Conservation (phyloP, 371 early-diverging fungal species). For the Massospora cicadina region DNA sequence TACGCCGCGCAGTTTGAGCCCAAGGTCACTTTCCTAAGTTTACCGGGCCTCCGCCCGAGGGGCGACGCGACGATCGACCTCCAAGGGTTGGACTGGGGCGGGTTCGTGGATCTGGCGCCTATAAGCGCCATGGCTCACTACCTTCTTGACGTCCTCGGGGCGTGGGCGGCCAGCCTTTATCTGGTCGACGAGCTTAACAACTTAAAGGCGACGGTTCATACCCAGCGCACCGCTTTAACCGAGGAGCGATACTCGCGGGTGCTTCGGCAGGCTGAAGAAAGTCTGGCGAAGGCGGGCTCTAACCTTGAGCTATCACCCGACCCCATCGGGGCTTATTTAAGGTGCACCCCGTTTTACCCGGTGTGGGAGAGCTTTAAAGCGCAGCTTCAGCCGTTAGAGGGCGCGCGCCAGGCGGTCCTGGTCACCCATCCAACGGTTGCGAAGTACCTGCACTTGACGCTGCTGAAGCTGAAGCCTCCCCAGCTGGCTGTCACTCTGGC, state of each 20-base stretch:
- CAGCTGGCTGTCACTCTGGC: background rate
- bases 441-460: background rate
- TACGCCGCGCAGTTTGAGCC: too few relatives aligned
- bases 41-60: background rate
- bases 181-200: background rate
- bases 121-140: background rate
- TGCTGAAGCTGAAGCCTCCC: background rate
- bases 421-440: background rate
- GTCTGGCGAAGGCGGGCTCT: background rate
- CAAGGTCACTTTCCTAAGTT: too few relatives aligned
- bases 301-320: background rate
- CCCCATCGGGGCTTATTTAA: background rate
- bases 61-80: background rate
- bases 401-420: background rate
- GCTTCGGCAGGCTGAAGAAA: too few relatives aligned
- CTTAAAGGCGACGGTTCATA: background rate
- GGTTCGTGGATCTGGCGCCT: background rate
- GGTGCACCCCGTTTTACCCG: background rate
- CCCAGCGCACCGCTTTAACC: background rate
- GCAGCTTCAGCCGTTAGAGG: background rate
- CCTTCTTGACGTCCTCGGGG: background rate
- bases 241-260: background rate
- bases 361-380: background rate
- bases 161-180: background rate
- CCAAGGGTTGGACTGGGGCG: background rate